Percentiles rank a stretch among this genome's conserved stretches.
Evolutionary conservation across 2,329 filamentous ascomycete species (phyloP).

Genomic region (Penicillium concentricum): DNA sequence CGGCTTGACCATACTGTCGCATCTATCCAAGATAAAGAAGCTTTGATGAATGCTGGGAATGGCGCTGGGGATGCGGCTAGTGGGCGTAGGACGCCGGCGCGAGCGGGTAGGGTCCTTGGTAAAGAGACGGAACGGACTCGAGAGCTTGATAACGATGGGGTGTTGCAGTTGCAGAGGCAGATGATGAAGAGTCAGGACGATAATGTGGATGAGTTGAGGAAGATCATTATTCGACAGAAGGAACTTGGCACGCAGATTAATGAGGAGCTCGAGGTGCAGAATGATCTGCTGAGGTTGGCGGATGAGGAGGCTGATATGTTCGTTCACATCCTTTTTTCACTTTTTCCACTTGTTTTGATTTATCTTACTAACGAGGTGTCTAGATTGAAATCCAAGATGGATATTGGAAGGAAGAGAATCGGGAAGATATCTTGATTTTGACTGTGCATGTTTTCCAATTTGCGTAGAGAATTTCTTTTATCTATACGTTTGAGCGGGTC

Average conservation of each 20-base stretch:
- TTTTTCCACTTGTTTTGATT: neutral
- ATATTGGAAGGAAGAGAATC: constrained; percentile 49
- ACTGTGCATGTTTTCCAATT: neutral
- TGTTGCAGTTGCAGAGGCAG: constrained; percentile 62
- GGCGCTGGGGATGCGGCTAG: constrained; percentile 5
- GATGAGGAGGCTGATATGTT: constrained; percentile 58
- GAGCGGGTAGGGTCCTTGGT: constrained; percentile 51
- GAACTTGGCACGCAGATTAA: constrained; percentile 64
- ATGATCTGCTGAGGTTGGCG: constrained; percentile 58
- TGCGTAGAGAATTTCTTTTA: neutral
- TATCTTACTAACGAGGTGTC: constrained; percentile 16
- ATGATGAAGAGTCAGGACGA: constrained; percentile 62
- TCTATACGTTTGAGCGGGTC: neutral
- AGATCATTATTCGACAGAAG: constrained; percentile 58
- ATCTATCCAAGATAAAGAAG: constrained; percentile 47
- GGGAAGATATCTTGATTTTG: constrained; percentile 45
- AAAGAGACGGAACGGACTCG: constrained; percentile 62
- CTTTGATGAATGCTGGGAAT: constrained; percentile 37
- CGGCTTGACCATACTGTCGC: constrained; percentile 48
- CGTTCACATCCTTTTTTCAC: constrained; percentile 10
- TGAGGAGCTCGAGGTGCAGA: constrained; percentile 61
- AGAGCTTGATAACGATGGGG: constrained; percentile 63
- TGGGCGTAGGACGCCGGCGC: constrained; percentile 27
- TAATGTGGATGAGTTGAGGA: constrained; percentile 58
- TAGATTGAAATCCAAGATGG: constrained; percentile 47